A percentile compares a stretch with the other conserved stretches of the same genome.
Evolutionary conservation across 2,329 filamentous ascomycete species (phyloP).

Genomic region (Arthrobotrys sinensis): DNA sequence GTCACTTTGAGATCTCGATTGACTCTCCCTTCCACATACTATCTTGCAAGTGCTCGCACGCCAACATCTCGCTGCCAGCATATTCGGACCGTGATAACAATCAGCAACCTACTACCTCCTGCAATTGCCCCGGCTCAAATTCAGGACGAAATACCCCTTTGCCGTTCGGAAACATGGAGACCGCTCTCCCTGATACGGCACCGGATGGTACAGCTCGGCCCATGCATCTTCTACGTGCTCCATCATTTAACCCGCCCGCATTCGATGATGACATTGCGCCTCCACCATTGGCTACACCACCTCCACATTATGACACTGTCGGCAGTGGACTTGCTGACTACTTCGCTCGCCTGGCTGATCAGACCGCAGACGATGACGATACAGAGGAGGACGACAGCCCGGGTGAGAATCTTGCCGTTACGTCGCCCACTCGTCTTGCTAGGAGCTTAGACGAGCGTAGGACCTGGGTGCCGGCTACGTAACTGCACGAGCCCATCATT

Average conservation of each 20-base stretch:
- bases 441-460: constrained; percentile 77
- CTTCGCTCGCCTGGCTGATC: constrained; percentile 82
- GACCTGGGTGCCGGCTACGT: constrained; percentile 71
- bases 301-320: constrained; percentile 86
- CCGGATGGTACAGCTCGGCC: constrained; percentile 74
- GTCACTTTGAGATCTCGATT: constrained; percentile 96
- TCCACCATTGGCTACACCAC: constrained; percentile 82
- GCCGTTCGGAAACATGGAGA: constrained; percentile 69
- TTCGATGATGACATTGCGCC: constrained; percentile 87
- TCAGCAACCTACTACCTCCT: constrained; percentile 68
- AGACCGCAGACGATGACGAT: constrained; percentile 67
- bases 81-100: constrained; percentile 74
- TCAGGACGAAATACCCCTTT: constrained; percentile 69
- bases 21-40: constrained; percentile 95
- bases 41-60: constrained; percentile 91
- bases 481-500: constrained; percentile 42
- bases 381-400: constrained; percentile 71
- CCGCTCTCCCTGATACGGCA: constrained; percentile 60
- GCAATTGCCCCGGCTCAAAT: constrained; percentile 67
- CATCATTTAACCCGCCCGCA: constrained; percentile 88
- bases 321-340: constrained; percentile 83
- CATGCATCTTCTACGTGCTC: constrained; percentile 85
- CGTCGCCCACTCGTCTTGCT: constrained; percentile 59
- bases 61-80: constrained; percentile 86
- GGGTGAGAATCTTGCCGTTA: constrained; percentile 69